phyloP scores from a whole-genome alignment of 1,284 basidiomycete species.

The Paramarasmius palmivorus region DNA sequence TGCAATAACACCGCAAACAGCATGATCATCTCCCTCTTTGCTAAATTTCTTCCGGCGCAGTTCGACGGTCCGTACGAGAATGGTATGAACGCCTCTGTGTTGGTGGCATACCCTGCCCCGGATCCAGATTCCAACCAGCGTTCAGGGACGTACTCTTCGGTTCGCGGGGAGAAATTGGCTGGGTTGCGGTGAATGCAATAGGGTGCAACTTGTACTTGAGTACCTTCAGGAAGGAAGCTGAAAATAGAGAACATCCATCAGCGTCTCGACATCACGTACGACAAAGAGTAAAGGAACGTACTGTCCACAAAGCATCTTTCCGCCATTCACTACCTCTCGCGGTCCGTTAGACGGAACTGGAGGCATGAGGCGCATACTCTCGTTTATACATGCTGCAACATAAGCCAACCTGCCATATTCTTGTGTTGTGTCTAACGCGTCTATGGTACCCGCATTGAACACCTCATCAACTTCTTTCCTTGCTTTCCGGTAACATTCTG shows the following conservation, averaged over 20 bases:
- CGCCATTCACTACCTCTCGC: slow-evolving; percentile 25
- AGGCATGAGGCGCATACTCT: slow-evolving; percentile 36
- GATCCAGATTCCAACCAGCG: slow-evolving; percentile 20
- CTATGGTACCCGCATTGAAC: neutral
- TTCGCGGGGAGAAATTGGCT: neutral
- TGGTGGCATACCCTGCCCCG: neutral
- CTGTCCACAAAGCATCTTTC: slow-evolving; percentile 28
- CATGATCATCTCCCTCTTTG: slow-evolving; percentile 11
- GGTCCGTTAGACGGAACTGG: slow-evolving; percentile 34
- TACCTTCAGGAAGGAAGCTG: slow-evolving; percentile 1
- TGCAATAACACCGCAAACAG: neutral
- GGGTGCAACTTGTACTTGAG: slow-evolving; percentile 1
- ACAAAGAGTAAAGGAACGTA: slow-evolving; percentile 22
- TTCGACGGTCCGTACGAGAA: slow-evolving; percentile 26
- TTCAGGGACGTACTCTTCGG: slow-evolving; percentile 15
- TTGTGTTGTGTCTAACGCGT: neutral
- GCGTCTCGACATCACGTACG: neutral
- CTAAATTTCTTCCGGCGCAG: slow-evolving; percentile 27
- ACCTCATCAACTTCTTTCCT: neutral
- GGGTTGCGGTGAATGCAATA: slow-evolving; percentile 2
- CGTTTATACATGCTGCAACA: slow-evolving; percentile 41
- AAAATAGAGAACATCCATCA: neutral
- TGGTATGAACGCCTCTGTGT: slow-evolving; percentile 22
- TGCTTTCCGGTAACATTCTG: neutral
- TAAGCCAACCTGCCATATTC: slow-evolving; percentile 26